These are phyloP conservation scores for Rhodosporidiobolus odoratus DNA, from an alignment of 768 basidiomycete species.

Conservation along the genomic window DNA sequence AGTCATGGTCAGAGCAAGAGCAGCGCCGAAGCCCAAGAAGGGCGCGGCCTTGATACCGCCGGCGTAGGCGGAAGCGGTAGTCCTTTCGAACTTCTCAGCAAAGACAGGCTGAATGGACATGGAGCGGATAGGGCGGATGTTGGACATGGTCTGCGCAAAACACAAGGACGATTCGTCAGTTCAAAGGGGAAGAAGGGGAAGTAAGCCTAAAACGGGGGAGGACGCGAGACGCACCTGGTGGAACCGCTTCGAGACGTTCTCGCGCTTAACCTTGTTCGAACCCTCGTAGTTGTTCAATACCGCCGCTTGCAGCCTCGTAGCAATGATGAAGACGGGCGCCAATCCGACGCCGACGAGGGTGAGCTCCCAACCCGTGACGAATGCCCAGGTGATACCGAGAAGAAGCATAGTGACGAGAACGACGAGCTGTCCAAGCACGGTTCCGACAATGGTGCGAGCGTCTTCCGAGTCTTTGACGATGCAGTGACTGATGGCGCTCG, in stretches of 20 bases:
- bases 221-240: constrained; percentile 73
- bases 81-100: constrained; percentile 61
- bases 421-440: constrained; percentile 64
- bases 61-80: constrained; percentile 58
- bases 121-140: constrained; percentile 76
- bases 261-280: constrained; percentile 75
- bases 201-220: not conserved
- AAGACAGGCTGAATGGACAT: constrained; percentile 79
- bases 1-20: constrained; percentile 72
- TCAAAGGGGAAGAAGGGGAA: not conserved
- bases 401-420: constrained; percentile 75
- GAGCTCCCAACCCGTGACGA: constrained; percentile 82
- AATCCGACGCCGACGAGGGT: constrained; percentile 84
- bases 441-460: constrained; percentile 66
- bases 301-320: constrained; percentile 69
- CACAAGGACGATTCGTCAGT: not conserved
- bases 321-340: constrained; percentile 70
- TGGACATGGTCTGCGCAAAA: constrained; percentile 60
- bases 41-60: constrained; percentile 77
- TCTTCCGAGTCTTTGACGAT: constrained; percentile 88
- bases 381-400: constrained; percentile 82
- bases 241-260: constrained; percentile 75
- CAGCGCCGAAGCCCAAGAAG: constrained; percentile 75
- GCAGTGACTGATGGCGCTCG: constrained; percentile 62
- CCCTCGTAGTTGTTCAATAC: constrained; percentile 67